A percentile compares a stretch with the other conserved stretches of the same genome.
Evolutionary conservation across 441 rosid genomes (phyloP).

Genomic region (Raphanus hybrid): DNA sequence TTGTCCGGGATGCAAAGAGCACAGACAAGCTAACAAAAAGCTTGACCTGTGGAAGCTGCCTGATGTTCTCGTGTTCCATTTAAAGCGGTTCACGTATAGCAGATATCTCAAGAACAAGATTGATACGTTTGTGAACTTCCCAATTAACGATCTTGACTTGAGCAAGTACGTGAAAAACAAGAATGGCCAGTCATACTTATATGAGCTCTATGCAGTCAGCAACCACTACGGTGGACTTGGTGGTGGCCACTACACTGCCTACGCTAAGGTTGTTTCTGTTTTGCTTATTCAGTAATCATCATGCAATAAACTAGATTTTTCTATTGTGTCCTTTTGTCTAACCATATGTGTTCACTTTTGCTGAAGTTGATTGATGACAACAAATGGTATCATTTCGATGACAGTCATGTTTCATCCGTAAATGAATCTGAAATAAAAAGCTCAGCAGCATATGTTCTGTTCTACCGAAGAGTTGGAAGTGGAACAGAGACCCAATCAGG

Average conservation of each 20-base stretch:
- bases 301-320: too few species aligned
- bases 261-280: conserved; percentile 54
- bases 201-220: conserved; percentile 69
- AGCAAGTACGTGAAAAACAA: conserved; percentile 58
- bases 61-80: conserved; percentile 68
- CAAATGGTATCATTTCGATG: conserved; percentile 92
- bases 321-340: background rate
- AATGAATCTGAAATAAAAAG: conserved; percentile 75
- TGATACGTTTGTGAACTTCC: conserved; percentile 64
- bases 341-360: conserved; percentile 9
- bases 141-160: conserved; percentile 63
- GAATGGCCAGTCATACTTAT: conserved; percentile 53
- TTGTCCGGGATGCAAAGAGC: conserved; percentile 71
- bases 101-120: conserved; percentile 68
- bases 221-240: conserved; percentile 75
- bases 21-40: conserved; percentile 73
- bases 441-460: conserved; percentile 81
- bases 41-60: conserved; percentile 75
- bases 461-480: conserved; percentile 68
- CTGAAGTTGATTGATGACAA: conserved; percentile 79
- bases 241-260: conserved; percentile 79
- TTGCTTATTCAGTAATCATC: too few species aligned
- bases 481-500: conserved; percentile 30
- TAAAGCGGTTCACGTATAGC: conserved; percentile 68
- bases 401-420: conserved; percentile 72